A percentile compares a stretch with the other conserved stretches of the same genome.
These are phyloP conservation scores for Cinnamomum micranthum DNA, from an alignment of 164 flowering plant species.

Conservation along the genomic window DNA sequence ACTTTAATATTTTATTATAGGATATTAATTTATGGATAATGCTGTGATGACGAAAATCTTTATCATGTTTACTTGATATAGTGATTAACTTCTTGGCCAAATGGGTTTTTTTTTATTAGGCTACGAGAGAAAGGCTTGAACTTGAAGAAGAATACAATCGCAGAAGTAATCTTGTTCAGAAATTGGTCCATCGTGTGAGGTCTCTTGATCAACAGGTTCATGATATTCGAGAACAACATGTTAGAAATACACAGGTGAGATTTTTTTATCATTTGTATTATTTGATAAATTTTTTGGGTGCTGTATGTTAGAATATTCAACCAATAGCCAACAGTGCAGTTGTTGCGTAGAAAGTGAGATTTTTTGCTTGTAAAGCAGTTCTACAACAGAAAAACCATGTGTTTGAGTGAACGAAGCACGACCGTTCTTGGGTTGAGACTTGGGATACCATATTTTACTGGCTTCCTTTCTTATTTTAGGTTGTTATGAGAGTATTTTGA, in stretches of 20 bases:
- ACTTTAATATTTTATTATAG: too few relatives aligned
- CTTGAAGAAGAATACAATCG: constrained; percentile 48
- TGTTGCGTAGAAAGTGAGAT: neutral
- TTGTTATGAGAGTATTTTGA: neutral
- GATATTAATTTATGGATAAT: neutral
- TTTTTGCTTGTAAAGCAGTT: neutral
- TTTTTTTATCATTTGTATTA: neutral
- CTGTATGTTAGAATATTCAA: neutral
- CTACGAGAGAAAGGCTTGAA: constrained; percentile 51
- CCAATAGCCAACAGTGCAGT: neutral
- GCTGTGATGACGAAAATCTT: neutral
- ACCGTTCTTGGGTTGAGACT: neutral
- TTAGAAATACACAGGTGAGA: constrained; percentile 66
- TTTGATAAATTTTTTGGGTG: too few relatives aligned
- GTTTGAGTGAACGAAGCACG: neutral
- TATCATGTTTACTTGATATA: neutral
- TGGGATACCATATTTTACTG: neutral
- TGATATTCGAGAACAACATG: constrained; percentile 62
- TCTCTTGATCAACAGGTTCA: constrained; percentile 55
- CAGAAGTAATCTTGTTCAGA: constrained; percentile 32
- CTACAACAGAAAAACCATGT: too few relatives aligned
- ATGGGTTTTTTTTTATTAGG: constrained; percentile 32
- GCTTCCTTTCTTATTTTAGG: neutral
- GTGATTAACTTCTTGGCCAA: neutral
- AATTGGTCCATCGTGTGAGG: constrained; percentile 35